A percentile compares a stretch with the other conserved stretches of the same genome.
Conservation (phyloP, 164 flowering plant species). For the Protea cynaroides region DNA sequence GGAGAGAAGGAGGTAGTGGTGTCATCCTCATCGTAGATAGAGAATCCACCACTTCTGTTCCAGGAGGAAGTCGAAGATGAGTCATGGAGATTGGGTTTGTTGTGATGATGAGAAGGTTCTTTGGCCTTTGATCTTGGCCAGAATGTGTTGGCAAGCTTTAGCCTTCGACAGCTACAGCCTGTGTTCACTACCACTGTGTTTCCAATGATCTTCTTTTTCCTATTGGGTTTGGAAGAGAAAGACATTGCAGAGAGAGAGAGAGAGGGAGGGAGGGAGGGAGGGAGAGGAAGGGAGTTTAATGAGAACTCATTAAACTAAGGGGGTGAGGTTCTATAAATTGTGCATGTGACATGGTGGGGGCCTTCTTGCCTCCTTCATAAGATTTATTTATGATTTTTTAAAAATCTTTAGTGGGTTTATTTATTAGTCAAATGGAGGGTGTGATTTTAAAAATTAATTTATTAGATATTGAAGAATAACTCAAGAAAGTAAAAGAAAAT, state of each 20-base stretch:
- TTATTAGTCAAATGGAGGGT: too few relatives aligned
- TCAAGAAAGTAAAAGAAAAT: not conserved
- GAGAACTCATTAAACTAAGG: too few relatives aligned
- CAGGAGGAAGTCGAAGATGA: slow-evolving; percentile 32
- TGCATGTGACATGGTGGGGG: slow-evolving; percentile 28
- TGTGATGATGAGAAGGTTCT: slow-evolving; percentile 1
- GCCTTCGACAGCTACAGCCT: slow-evolving; percentile 57
- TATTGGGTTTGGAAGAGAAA: slow-evolving; percentile 3
- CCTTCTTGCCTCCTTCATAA: slow-evolving; percentile 4
- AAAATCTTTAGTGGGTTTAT: too few relatives aligned
- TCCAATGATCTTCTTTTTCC: slow-evolving; percentile 34
- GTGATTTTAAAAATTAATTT: too few relatives aligned
- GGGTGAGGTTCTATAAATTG: slow-evolving; percentile 13
- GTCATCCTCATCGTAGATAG: slow-evolving; percentile 7
- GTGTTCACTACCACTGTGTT: slow-evolving; percentile 39
- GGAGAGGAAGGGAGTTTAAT: not conserved
- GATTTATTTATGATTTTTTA: not conserved
- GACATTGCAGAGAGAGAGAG: slow-evolving; percentile 20
- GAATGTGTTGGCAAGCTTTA: slow-evolving; percentile 47
- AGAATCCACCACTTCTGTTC: slow-evolving; percentile 5
- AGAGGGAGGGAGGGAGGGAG: slow-evolving; percentile 13
- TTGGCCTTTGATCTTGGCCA: slow-evolving; percentile 35
- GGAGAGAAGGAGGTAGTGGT: slow-evolving; percentile 7
- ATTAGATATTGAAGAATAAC: too few relatives aligned
- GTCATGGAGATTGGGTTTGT: not conserved